Evolutionary conservation across 345 rosid genomes (phyloP), one percentile per base, ranked within the genome.

Genomic region (Pistacia integerrima): DNA sequence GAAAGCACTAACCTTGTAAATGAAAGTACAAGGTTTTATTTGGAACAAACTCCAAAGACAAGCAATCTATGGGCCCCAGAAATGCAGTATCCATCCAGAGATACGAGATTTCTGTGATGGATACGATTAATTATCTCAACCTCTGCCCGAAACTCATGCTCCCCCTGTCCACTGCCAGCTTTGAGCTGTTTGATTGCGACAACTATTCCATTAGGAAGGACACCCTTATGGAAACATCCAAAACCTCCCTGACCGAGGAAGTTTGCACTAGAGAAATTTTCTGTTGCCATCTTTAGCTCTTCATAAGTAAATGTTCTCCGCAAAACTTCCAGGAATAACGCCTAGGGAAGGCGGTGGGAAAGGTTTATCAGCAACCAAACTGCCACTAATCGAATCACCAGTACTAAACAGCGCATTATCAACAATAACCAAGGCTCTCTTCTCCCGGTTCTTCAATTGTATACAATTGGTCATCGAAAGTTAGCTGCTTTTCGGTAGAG

Each of bases 11-110:
- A 90, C 97, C 94, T 10, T 92, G 93, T 69, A 90, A 78, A 79
- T 92, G 97, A 76, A 81, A 90, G 72, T 87, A 92, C 64, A 89
- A 67, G 1, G 90, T 88, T 73, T 84, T 78, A 60, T 90, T 92
- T n/a, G 90, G 83, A 66, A 90, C 91, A 87, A 89, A 90, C 83
- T 92, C 97, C 97, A 36, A 90, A 92, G 48, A 92, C 94, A 81
- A 92, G 97, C 81, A 90, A 59, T 77, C 93, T 88, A 30, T 83
- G 85, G 59, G 81, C 79, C 14, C 92, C 89, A 49, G 82, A 74
- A 3, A 81, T 87, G 78, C 97, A 90, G 79, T 89, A 89, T 68
- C 97, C 97, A 69, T 87, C 85, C 9, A 92, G 81, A 3, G 90
- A 87, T 58, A 92, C 97, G 58, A 92, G 89, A 83, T 90, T 91